Evolutionary conservation across 331 rosid species (phyloP), one percentile per base, ranked within the genome.

Genomic region (Ulmus americana): DNA sequence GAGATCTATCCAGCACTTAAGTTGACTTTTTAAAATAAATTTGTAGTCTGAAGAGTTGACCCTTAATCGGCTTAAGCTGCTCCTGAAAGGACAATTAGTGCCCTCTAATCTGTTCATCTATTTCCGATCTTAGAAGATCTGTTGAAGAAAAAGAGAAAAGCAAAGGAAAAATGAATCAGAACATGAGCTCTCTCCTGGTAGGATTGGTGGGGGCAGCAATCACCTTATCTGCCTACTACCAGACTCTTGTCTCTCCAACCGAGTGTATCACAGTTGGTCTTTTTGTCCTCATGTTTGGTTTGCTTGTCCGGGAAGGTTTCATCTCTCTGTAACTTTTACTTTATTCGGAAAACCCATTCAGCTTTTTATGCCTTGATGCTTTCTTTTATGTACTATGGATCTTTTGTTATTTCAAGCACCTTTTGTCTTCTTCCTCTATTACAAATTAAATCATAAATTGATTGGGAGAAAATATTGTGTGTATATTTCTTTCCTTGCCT

Each of bases 281-380:
- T 39, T 45, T 91, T 50, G 77, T 91, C 51, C 95, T 91, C 70
- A n/a, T 83, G 77, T 75, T 86, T 28, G 96, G 86, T 12, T 79
- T 88, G 83, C 74, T 88, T 43, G 76, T 91, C 28, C 70, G 77
- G 59, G 97, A 91, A 86, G 96, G 97, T 78, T 61, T 86, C 7
- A 59, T 91, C 39, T 74, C 85, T 64, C 55, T 91, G 13, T 88
- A 76, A 1, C 2, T 22, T 20, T 43, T 5, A 57, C 7, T 35
- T 44, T 10, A 6, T n/a, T 28, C 35, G 2, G 35, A 22, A 20
- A 20, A 20, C 22, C 22, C 22, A 1, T 20, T 20, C 22, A 1
- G 22, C 22, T 0, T 20, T 20, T 20, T 20, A 20, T 20, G 22
- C 22, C 22, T 20, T 20, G 22, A 20, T 0, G 2, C 22, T 20